Evolutionary conservation across 352 stramenopile genomes (phyloP), one percentile per base, ranked within the genome.

Genomic region (Aphanomyces euteiches): DNA sequence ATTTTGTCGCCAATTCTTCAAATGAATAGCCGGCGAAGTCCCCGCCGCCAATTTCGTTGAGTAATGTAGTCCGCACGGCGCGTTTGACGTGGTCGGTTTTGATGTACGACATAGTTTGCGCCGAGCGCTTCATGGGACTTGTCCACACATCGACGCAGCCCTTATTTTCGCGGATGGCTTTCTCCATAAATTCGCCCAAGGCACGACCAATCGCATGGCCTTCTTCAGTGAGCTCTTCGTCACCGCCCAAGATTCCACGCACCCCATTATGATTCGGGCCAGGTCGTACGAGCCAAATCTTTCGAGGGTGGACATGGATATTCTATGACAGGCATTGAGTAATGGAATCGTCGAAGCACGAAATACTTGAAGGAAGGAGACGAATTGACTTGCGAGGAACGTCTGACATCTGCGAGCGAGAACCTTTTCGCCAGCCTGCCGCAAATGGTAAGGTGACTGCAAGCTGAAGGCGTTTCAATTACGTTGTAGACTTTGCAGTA

Each of bases 401-500:
- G 87, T 88, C 69, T 94, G 83, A 69, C 89, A 94, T 70, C 85
- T 90, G 15, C 90, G 81, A 43, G 87, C 87, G 63, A 94, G 81
- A 72, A 98, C 95, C 78, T 97, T 97, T 72, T 96, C 89, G 13
- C 92, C 92, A 38, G 85, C 86, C 77, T 82, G n/a, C 37, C 28
- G 40, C 13, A 66, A 6, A 21, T 57, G 39, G 53, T n/a, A n/a
- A 56, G 56, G 4, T 28, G 19, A 47, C 5, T 3, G 17, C 19
- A 12, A 53, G 0, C 15, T n/a, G 36, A 15, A 50, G 15, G 72
- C 17, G 47, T 56, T 43, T 19, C 36, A 17, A n/a, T 45, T 54
- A 94, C 87, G 53, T 98, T 97, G 77, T 93, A 95, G 3, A 98
- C 83, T 72, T 98, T 98, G 61, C 97, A 90, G 71, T 97, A 98